Evolutionary conservation across 1,139 yeast genomes (phyloP), one percentile per base, ranked within the genome.

Genomic region (Lodderomyces oxycetoniae): DNA sequence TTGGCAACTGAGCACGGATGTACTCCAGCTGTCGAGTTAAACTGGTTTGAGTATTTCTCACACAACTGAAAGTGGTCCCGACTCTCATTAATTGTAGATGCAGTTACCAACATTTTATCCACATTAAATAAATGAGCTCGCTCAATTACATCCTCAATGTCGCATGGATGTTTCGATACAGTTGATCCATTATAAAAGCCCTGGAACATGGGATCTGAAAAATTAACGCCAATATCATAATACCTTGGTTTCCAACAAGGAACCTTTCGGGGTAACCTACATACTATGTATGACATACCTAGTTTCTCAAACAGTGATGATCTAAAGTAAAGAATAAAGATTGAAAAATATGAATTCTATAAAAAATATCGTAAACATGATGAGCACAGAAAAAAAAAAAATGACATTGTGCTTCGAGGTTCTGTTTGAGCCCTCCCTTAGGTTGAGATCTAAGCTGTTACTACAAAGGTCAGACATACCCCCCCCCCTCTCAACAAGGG

Each of bases 1-100:
- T 76, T 81, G 12, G 77, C 71, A 0, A 87, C 94, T 13, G 81
- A 66, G 56, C 97, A 89, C 1, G 98, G 98, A 59, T 91, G 98
- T 1, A 89, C 94, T 8, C 98, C 98, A 1, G 80, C 91, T 0
- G 98, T 91, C 11, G 85, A 76, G 43, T 62, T 67, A 32, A 80
- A 61, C 13, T 55, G 49, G 4, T 57, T 55, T 30, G 54, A 61
- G 44, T 52, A 59, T 36, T 45, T 45, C 36, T 42, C 55, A 42
- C 67, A 64, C 15, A 64, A 51, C 17, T 47, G 52, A 31, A 68
- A 57, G 40, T 67, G 74, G 4, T 58, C 65, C 24, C 54, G 46
- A 14, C 91, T 76, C 49, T 89, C 96, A 6, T 56, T 48, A 8
- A 88, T 63, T 2, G 83, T 76, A 0, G 95, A 80, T 0, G 96